Base-by-base conservation (phyloP, 2,329 filamentous ascomycete species). In the Ophiocordyceps camponoti-floridani region DNA sequence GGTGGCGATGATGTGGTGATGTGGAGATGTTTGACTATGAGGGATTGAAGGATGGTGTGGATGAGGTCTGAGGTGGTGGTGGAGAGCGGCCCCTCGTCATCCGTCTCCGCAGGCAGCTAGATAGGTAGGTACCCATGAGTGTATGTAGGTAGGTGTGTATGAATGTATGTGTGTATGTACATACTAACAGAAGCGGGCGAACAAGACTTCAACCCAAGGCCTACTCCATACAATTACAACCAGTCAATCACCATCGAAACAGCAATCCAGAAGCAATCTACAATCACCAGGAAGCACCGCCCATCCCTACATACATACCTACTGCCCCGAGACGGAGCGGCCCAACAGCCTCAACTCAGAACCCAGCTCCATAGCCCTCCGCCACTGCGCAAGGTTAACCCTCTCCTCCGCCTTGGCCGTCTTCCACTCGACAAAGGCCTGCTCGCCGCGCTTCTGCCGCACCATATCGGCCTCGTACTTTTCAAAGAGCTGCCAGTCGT, bases 401-500 rank as follows among this genome's bases (percentile, higher is more conserved):
- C 48, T 50, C 44, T 60, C 55, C 47, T 58, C 47, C 1, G 55
- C 55, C 47, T 54, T 59, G 45, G 54, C 54, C 27, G 61, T 52
- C 41, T 60, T 65, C 67, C 64, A 69, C 26, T 63, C 60, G 11
- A 64, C 47, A 46, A 65, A 68, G 8, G 51, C 58, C 31, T 57
- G 50, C 13, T 65, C 61, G 1, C 68, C 67, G 13, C 61, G 53
- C 4, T 56, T 52, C 43, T 62, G 50, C 46, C 60, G 61, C 44
- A 67, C 59, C 53, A 61, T 60, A 43, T 65, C 64, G 11, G 58
- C 63, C 53, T 72, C 63, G 28, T 64, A 53, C 49, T 64, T 66
- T 49, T 70, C 61, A 53, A 68, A 75, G 9, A 73, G 51, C 2
- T 58, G 47, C 72, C 70, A 77, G 47, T 77, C 72, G 47, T 77